A percentile compares a stretch with the other conserved stretches of the same genome.
Evolutionary conservation across 202 grass and related monocot genomes (phyloP).

Genomic region (Setaria viridis): DNA sequence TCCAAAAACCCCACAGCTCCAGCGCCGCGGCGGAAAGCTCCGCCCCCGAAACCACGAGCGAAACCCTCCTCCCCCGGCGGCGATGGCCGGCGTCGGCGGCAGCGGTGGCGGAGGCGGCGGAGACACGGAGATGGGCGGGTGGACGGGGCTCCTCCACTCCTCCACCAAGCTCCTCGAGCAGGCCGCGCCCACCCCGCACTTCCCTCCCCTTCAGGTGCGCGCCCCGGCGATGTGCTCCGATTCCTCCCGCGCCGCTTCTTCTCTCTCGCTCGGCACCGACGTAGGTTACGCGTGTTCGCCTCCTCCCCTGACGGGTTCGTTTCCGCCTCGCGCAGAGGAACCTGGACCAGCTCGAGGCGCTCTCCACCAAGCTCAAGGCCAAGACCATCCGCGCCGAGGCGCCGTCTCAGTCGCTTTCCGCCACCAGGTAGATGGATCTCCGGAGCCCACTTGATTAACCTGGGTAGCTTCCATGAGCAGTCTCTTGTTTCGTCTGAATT

Average conservation of each 20-base stretch:
- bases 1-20: constrained; percentile 44
- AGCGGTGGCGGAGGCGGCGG: constrained; percentile 41
- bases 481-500: constrained; percentile 11
- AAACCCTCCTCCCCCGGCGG: constrained; percentile 46
- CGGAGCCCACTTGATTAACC: not conserved
- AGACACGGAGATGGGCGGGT: constrained; percentile 77
- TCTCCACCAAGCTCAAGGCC: constrained; percentile 97
- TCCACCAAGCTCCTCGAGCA: constrained; percentile 94
- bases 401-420: constrained; percentile 82
- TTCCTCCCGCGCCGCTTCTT: constrained; percentile 3
- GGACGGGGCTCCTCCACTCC: constrained; percentile 89
- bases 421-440: constrained; percentile 67
- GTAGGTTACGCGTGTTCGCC: not conserved
- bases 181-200: constrained; percentile 69
- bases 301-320: constrained; percentile 30
- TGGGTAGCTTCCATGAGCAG: not conserved
- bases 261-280: not conserved
- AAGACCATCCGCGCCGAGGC: constrained; percentile 90
- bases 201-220: constrained; percentile 85
- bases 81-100: constrained; percentile 48
- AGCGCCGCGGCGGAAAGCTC: constrained; percentile 47
- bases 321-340: constrained; percentile 70
- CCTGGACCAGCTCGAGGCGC: constrained; percentile 89
- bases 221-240: not conserved
- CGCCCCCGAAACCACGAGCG: not conserved